Base-by-base conservation (phyloP, 1,284 basidiomycete species). In the Cutaneotrichosporon cyanovorans region DNA sequence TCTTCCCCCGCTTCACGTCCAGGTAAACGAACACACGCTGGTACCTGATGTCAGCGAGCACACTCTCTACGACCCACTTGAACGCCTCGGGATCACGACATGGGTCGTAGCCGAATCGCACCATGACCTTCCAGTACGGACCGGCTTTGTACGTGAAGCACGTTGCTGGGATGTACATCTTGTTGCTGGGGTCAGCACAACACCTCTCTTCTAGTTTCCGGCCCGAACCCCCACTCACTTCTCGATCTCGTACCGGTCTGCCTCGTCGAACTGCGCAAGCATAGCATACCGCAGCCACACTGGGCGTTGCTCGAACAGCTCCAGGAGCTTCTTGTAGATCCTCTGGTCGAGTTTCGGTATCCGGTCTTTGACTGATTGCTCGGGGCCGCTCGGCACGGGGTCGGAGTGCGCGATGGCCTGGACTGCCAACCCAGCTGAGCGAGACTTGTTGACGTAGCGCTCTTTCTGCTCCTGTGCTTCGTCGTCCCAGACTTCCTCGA, bases 131-230 rank as follows among this genome's bases (percentile, higher is more conserved):
- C 42, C 89, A 78, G 84, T 87, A 97, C 2, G 91, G 89, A 0
- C 93, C 93, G 55, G 96, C 92, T 51, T 83, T 80, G 64, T 97
- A 93, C 2, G 87, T 83, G 65, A 92, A 98, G 39, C 83, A 65
- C 5, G 71, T 59, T 9, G 71, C 57, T 0, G 77, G 69, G 39
- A 77, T 62, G 43, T 74, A 74, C 2, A 68, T 58, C 55, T 76
- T 78, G 46, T 71, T 59, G 37, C 75, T 75, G 41, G 5, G 5
- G 20, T 42, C 22, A 48, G 39, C 36, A 19, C 14, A 14, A 31
- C 31, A 25, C 14, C 5, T 5, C 5, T n/a, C n/a, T n/a, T n/a
- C n/a, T n/a, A n/a, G n/a, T n/a, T n/a, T n/a, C n/a, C n/a, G n/a
- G n/a, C n/a, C n/a, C n/a, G n/a, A n/a, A n/a, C n/a, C 16, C 12